A percentile compares a stretch with the other conserved stretches of the same genome.
These are phyloP conservation scores for Spiraea crenata DNA, from an alignment of 331 rosid species.

Conservation along the genomic window DNA sequence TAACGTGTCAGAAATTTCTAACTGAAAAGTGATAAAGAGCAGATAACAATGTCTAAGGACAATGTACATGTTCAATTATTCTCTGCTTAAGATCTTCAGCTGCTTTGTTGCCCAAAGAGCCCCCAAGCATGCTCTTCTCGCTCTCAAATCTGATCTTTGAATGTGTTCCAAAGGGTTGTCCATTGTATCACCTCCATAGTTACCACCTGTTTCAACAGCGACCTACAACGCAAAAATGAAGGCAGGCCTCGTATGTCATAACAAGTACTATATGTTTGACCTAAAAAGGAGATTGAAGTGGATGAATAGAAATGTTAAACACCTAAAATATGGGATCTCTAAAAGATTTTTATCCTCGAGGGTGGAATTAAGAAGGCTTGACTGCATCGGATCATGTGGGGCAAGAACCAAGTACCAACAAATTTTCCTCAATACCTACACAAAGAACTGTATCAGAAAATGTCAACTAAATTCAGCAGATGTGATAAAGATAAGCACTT, in stretches of 20 bases:
- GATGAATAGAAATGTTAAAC: constrained; percentile 8
- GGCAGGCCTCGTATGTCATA: constrained; percentile 10
- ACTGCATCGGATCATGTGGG: constrained; percentile 94
- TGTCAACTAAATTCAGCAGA: constrained; percentile 16
- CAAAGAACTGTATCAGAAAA: constrained; percentile 20
- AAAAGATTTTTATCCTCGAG: constrained; percentile 92
- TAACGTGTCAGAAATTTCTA: background rate
- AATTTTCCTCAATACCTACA: constrained; percentile 88
- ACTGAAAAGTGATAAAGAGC: constrained; percentile 21
- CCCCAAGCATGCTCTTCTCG: constrained; percentile 73
- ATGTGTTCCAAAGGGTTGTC: constrained; percentile 78
- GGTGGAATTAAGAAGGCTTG: constrained; percentile 92
- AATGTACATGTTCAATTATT: constrained; percentile 83
- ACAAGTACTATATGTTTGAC: constrained; percentile 7
- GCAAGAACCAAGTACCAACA: constrained; percentile 92
- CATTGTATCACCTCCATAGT: constrained; percentile 98
- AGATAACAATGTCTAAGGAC: constrained; percentile 7
- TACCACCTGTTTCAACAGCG: constrained; percentile 79
- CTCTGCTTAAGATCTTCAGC: constrained; percentile 89
- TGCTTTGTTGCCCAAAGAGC: constrained; percentile 71
- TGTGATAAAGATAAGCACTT: constrained; percentile 18
- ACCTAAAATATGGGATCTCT: constrained; percentile 79
- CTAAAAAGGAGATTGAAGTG: background rate
- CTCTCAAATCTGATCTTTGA: constrained; percentile 79
- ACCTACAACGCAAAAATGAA: constrained; percentile 40